A percentile compares a stretch with the other conserved stretches of the same genome.
These are phyloP conservation scores for Datura wrightii DNA, from an alignment of 257 asterid genomes.

Conservation along the genomic window DNA sequence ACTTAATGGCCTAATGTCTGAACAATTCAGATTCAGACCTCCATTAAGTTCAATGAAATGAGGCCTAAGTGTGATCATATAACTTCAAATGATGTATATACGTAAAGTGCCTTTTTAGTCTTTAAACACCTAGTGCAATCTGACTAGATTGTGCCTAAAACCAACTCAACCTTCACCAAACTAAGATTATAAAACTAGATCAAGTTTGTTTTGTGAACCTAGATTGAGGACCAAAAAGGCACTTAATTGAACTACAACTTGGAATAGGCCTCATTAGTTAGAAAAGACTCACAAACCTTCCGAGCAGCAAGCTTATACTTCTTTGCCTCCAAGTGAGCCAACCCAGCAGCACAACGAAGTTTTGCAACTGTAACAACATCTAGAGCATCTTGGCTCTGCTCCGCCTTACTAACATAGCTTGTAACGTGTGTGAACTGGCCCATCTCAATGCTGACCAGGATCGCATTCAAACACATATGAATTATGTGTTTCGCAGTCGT, in stretches of 20 bases:
- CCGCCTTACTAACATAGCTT: conserved; percentile 89
- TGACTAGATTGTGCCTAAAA: neutral
- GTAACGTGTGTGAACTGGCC: conserved; percentile 94
- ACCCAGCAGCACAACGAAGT: conserved; percentile 86
- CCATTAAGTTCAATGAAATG: too few relatives aligned
- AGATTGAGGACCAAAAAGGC: neutral
- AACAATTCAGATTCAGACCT: too few relatives aligned
- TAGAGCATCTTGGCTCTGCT: conserved; percentile 75
- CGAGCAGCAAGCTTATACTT: conserved; percentile 97
- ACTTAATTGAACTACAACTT: neutral
- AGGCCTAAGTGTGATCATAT: neutral
- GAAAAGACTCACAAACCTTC: conserved; percentile 59
- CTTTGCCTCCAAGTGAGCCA: conserved; percentile 79
- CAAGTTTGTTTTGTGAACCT: neutral
- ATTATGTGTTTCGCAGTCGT: conserved; percentile 84
- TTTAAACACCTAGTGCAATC: neutral
- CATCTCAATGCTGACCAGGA: conserved; percentile 94
- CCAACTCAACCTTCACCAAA: neutral
- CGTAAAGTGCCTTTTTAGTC: neutral
- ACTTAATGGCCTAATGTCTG: too few relatives aligned
- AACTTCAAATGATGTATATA: neutral
- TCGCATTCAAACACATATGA: conserved; percentile 90
- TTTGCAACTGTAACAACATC: conserved; percentile 74
- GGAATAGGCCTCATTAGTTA: neutral
- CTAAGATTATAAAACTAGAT: conserved; percentile 9